Evolutionary conservation across 2,329 filamentous ascomycete species (phyloP).

Genomic region (Colletotrichum brevisporum): DNA sequence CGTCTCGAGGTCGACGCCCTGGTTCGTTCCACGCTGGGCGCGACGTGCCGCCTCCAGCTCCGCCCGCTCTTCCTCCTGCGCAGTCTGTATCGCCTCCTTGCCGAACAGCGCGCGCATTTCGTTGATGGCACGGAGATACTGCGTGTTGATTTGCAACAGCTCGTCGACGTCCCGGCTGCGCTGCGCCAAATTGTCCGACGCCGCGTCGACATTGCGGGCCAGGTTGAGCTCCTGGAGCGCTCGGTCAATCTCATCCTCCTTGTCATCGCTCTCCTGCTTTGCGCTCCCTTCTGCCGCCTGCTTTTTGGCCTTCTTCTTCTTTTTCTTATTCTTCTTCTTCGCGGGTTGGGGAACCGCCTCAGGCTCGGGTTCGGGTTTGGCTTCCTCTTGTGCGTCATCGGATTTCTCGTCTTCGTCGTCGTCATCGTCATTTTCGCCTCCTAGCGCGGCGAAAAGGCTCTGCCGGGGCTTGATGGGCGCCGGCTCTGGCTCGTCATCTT

Average conservation of each 20-base stretch:
- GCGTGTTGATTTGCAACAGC: conserved; percentile 68
- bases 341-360: conserved; percentile 38
- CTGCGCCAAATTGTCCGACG: conserved; percentile 26
- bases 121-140: conserved; percentile 86
- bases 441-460: conserved; percentile 68
- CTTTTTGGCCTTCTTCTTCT: conserved; percentile 53
- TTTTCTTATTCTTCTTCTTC: conserved; percentile 56
- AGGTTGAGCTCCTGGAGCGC: conserved; percentile 66
- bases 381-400: conserved; percentile 46
- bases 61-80: conserved; percentile 63
- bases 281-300: conserved; percentile 45
- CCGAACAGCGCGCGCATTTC: conserved; percentile 83
- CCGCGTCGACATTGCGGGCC: conserved; percentile 43
- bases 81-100: conserved; percentile 69
- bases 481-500: conserved; percentile 51
- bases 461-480: conserved; percentile 55
- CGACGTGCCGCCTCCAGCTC: conserved; percentile 54
- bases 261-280: conserved; percentile 41
- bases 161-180: conserved; percentile 47
- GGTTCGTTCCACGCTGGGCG: conserved; percentile 54
- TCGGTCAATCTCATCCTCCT: conserved; percentile 69
- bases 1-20: conserved; percentile 71
- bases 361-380: conserved; percentile 38
- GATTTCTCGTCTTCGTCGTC: conserved; percentile 52
- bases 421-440: conserved; percentile 56